These are phyloP conservation scores for Kwoniella shivajii DNA, from an alignment of 1,284 basidiomycete species.

Conservation along the genomic window DNA sequence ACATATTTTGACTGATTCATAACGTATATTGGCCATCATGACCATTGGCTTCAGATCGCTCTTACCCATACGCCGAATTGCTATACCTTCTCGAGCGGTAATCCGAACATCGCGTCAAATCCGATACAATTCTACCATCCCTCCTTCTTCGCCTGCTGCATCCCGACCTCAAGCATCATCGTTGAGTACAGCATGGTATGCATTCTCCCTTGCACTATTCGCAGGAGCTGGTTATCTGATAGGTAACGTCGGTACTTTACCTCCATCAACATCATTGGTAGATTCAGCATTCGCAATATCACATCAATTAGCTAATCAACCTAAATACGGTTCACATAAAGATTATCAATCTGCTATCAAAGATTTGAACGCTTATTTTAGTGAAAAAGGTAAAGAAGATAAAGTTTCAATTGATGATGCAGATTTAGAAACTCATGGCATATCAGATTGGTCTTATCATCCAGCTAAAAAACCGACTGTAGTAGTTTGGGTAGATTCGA, in stretches of 20 bases:
- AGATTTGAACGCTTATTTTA: conserved; percentile 32
- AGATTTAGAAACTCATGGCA: conserved; percentile 49
- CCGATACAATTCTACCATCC: conserved; percentile 11
- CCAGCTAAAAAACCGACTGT: conserved; percentile 50
- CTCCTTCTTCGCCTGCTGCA: conserved; percentile 1
- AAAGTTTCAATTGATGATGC: conserved; percentile 47
- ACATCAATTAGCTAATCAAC: conserved; percentile 39
- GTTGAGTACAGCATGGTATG: conserved; percentile 7
- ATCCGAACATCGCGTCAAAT: neutral
- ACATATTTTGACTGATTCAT: too few species aligned
- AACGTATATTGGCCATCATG: too few species aligned
- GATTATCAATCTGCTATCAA: conserved; percentile 45
- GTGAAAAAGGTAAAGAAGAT: conserved; percentile 37
- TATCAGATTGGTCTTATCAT: conserved; percentile 54
- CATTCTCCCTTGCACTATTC: conserved; percentile 22
- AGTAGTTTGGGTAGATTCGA: conserved; percentile 52
- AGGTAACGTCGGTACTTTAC: conserved; percentile 6
- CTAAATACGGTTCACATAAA: conserved; percentile 35
- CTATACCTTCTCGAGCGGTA: neutral
- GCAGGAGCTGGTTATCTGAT: conserved; percentile 24
- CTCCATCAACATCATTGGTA: conserved; percentile 24
- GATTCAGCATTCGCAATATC: conserved; percentile 29
- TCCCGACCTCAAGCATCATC: neutral
- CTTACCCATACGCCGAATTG: neutral
- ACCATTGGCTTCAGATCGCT: neutral